Conservation (phyloP, 495 filamentous ascomycete species). For the Stereocaulon alpinum region DNA sequence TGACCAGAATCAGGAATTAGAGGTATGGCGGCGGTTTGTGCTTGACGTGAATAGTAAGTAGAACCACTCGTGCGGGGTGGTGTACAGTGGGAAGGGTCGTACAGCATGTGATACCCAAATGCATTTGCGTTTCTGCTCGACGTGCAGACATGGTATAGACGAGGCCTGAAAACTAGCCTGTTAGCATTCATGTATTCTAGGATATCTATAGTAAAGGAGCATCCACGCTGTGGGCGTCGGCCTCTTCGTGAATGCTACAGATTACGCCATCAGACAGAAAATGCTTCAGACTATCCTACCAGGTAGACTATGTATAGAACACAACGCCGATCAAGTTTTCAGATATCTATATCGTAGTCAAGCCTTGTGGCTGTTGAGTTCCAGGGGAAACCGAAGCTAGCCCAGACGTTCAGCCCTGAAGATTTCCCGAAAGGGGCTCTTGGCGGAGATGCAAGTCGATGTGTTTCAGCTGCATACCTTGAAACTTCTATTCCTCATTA, state of each 20-base stretch:
- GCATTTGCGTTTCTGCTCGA: background rate
- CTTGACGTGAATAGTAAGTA: slow-evolving; percentile 55
- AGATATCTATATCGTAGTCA: background rate
- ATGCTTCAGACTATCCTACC: background rate
- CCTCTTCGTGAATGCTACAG: no score
- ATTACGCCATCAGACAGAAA: background rate
- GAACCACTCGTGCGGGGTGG: background rate
- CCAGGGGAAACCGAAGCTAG: background rate
- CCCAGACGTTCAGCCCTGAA: background rate
- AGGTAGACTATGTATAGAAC: no score
- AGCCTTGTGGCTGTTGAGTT: background rate
- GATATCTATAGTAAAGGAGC: no score
- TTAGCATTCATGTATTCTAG: background rate
- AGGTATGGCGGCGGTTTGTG: slow-evolving; percentile 70
- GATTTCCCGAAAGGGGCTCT: slow-evolving; percentile 5
- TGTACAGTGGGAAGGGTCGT: background rate
- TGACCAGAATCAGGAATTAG: slow-evolving; percentile 70
- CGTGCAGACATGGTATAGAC: background rate
- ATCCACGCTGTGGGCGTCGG: no score
- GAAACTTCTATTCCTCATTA: background rate
- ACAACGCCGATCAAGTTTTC: no score
- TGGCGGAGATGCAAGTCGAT: slow-evolving; percentile 5
- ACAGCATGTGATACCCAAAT: slow-evolving; percentile 4
- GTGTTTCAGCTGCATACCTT: background rate
- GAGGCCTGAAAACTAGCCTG: background rate